Base-by-base conservation (phyloP, 2,329 filamentous ascomycete genomes). In the Dothideomycetidae sp. region DNA sequence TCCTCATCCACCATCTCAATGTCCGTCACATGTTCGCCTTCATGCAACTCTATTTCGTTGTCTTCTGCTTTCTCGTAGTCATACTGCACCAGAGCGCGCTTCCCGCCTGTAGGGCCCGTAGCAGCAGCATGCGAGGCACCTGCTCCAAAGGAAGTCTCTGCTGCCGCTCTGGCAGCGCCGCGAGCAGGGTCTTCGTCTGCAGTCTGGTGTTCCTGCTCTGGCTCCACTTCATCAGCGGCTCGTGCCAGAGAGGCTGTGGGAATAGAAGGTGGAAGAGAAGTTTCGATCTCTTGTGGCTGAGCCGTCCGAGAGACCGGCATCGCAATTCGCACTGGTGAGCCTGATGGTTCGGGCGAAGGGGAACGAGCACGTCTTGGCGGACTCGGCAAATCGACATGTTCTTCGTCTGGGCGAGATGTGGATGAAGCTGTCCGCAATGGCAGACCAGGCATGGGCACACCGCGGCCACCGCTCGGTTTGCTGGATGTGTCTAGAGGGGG, bases 41-140 rank as follows among this genome's bases (percentile, higher is more conserved):
- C 90, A 16, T 73, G 69, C 12, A 98, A 70, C 47, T 93, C 85
- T 40, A 98, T 73, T 61, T 98, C 90, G 52, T 98, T 98, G 48
- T 93, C 86, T 58, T 98, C 90, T 1, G 85, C 85, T 62, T 92
- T 94, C 52, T 94, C 88, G 54, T 98, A 98, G 55, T 98, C 90
- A 56, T 90, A 98, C 52, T 90, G 78, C 23, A 90, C 73, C 40
- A 92, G 52, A 1, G 90, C 90, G 33, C 75, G 75, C 54, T 78
- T 72, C 37, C 80, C 80, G 23, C 70, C 70, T 18, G 50, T 49
- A 14, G 51, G 49, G 3, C 55, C 56, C 12, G 56, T 51, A 10
- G 55, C 46, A 17, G 61, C 57, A 19, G 51, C 48, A 39, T 61
- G 56, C n/a, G 57, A 58, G 26, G 51, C 49, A 41, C 60, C 55